A percentile compares a stretch with the other conserved stretches of the same genome.
Evolutionary conservation across 345 rosid species (phyloP).

Genomic region (Populus ilicifolia): DNA sequence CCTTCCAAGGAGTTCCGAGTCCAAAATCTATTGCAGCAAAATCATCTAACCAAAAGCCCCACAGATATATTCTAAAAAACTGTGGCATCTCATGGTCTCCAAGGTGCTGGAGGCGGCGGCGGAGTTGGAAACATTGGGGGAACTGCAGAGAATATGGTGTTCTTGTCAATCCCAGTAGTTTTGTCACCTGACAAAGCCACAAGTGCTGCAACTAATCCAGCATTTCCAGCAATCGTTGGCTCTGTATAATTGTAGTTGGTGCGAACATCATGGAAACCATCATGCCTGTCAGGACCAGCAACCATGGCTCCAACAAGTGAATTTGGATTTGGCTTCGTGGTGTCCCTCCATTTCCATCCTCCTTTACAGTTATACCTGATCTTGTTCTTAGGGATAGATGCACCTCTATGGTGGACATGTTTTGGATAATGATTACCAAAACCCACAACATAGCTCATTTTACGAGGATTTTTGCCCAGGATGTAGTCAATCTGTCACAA

Average conservation of each 20-base stretch:
- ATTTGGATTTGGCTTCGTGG: slow-evolving; percentile 75
- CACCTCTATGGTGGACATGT: slow-evolving; percentile 89
- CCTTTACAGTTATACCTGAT: slow-evolving; percentile 82
- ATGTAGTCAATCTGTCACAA: slow-evolving; percentile 72
- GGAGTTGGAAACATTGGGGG: slow-evolving; percentile 97
- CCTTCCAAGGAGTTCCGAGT: slow-evolving; percentile 16
- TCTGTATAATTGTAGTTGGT: slow-evolving; percentile 91
- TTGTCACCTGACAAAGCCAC: slow-evolving; percentile 82
- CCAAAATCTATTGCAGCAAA: slow-evolving; percentile 28
- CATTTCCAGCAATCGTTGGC: slow-evolving; percentile 91
- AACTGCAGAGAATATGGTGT: slow-evolving; percentile 87
- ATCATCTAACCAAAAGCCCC: slow-evolving; percentile 28
- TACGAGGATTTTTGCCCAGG: slow-evolving; percentile 88
- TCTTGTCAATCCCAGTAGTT: slow-evolving; percentile 63
- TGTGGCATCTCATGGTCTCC: slow-evolving; percentile 63
- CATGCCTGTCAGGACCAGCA: slow-evolving; percentile 93
- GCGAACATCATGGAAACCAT: slow-evolving; percentile 82
- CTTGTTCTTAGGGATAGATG: slow-evolving; percentile 85
- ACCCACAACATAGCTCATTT: slow-evolving; percentile 92
- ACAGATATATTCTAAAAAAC: background rate
- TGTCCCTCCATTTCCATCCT: slow-evolving; percentile 97
- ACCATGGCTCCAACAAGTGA: slow-evolving; percentile 92
- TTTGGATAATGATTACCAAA: slow-evolving; percentile 73
- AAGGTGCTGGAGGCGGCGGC: slow-evolving; percentile 97
- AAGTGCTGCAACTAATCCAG: slow-evolving; percentile 89